Evolutionary conservation across 495 filamentous ascomycete species (phyloP).

Genomic region (Penicillium cataractarum): DNA sequence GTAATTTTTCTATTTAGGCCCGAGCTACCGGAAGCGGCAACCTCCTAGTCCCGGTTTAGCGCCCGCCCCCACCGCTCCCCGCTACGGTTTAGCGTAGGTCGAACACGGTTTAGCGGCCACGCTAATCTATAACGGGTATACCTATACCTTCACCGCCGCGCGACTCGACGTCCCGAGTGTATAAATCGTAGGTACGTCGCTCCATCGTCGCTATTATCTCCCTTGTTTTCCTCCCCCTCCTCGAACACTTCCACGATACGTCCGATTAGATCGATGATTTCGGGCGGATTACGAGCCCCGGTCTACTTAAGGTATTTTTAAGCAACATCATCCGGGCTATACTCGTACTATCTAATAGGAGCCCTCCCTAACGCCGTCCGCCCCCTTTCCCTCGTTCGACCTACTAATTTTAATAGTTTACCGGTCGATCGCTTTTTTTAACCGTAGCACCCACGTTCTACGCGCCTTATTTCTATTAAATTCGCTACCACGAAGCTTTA

Average conservation of each 20-base stretch:
- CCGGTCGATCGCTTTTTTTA: not conserved
- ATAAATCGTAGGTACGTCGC: not conserved
- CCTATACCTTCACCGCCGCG: not conserved
- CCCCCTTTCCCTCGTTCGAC: not conserved
- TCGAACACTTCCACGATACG: not conserved
- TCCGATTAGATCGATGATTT: not conserved
- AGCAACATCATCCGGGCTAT: not conserved
- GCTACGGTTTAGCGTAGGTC: not conserved
- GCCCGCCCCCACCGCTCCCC: not conserved
- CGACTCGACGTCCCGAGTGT: not conserved
- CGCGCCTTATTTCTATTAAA: not conserved
- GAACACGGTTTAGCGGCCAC: not conserved
- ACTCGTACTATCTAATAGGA: not conserved
- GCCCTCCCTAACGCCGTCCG: not conserved
- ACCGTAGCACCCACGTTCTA: not conserved
- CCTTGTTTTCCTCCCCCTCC: not conserved
- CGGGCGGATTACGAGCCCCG: not conserved
- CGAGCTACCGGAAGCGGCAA: not conserved
- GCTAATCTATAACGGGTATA: not conserved
- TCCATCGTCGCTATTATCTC: not conserved
- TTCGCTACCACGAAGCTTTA: not conserved
- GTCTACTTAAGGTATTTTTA: not conserved
- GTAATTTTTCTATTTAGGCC: constrained; percentile 1
- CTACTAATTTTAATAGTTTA: not conserved
- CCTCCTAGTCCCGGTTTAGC: not conserved